Base-by-base conservation (phyloP, 371 early-diverging fungal genomes). In the Mucor velutinosus region DNA sequence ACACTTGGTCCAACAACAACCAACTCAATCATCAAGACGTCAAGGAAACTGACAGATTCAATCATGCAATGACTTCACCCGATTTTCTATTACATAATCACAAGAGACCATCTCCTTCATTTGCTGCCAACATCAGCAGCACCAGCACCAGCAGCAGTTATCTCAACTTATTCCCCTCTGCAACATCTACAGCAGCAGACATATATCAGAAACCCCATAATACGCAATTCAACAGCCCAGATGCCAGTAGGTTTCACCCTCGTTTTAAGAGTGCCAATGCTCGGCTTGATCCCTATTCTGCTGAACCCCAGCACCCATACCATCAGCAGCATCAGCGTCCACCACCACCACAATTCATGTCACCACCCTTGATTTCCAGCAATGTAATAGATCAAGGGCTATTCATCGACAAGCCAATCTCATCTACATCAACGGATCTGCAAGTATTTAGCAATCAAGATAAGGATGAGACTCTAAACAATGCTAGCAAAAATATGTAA, bases 251-350 rank as follows among this genome's bases (percentile, higher is more conserved):
- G 33, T 65, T 55, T 19, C 72, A 72, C 27, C 39, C 68, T 43
- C 67, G 72, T 11, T 72, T 60, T 30, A 72, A 72, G 58, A 72
- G 68, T 17, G 68, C 68, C 10, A 64, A 67, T 64, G 67, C 67
- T 43, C 56, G 72, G 49, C 19, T 64, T 14, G 47, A 66, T n/a
- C 58, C 62, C 58, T 66, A 43, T 62, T 23, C 61, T 1, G 14
- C 14, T 14, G 70, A 60, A 11, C 60, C 62, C 1, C 63, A 59
- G 53, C 57, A 69, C 15, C n/a, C 30, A 4, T 64, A 51, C 19
- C 70, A 45, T 3, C 45, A 17, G n/a, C 45, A 45, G n/a, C 45
- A 45, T 7, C 45, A 45, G 7, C 43, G n/a, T 3, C 45, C 17
- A 39, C 39, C 39, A 7, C 45, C 15, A 19, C 51, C 60, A 15